Evolutionary conservation across 805 yeast genomes (phyloP).

Genomic region (Zygosaccharomyces lentus): DNA sequence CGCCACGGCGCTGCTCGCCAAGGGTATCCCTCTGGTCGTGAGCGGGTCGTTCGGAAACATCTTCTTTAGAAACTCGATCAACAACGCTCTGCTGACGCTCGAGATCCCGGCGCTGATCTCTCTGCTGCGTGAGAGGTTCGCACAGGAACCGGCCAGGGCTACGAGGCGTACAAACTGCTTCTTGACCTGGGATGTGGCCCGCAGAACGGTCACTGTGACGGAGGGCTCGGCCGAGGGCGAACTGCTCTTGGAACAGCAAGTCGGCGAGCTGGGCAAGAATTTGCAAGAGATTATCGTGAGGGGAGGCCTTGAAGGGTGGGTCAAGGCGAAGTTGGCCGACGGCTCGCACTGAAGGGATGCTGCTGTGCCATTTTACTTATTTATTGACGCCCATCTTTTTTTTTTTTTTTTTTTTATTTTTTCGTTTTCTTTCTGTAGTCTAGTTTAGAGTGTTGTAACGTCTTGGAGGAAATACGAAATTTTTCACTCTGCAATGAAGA

Average conservation of each 20-base stretch:
- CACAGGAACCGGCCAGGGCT: constrained; percentile 54
- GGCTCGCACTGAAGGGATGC: background rate
- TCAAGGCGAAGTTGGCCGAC: constrained; percentile 50
- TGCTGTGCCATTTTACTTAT: background rate
- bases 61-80: constrained; percentile 91
- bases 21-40: constrained; percentile 88
- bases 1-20: constrained; percentile 94
- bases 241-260: constrained; percentile 73
- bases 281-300: constrained; percentile 94
- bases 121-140: constrained; percentile 66
- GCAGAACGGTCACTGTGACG: constrained; percentile 71
- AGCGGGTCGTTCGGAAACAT: constrained; percentile 98
- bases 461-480: background rate
- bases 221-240: constrained; percentile 50
- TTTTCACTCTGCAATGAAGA: background rate
- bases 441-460: background rate
- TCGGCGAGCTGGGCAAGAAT: constrained; percentile 92
- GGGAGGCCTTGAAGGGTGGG: constrained; percentile 99
- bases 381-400: constrained; percentile 22
- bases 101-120: constrained; percentile 87
- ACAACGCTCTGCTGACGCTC: constrained; percentile 88
- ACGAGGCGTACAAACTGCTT: constrained; percentile 95
- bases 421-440: background rate
- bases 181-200: constrained; percentile 88
- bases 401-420: constrained; percentile 22